Base-by-base conservation (phyloP, 352 stramenopile genomes). In the Aphanomyces euteiches region DNA sequence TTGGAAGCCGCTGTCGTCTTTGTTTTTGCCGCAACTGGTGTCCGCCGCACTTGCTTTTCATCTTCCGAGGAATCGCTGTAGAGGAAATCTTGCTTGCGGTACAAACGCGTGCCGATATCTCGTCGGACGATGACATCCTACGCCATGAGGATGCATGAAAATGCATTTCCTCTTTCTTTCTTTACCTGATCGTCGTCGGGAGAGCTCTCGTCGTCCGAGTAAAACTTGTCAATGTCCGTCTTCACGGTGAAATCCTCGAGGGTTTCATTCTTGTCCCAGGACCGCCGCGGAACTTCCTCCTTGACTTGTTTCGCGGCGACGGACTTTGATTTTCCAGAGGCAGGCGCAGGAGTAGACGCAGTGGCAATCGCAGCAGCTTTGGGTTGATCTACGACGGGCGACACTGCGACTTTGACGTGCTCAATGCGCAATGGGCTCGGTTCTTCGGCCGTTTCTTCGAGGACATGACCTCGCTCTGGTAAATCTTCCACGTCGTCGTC, bases 241-340 rank as follows among this genome's bases (percentile, higher is more conserved):
- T 72, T 75, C 2, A 90, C 85, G 47, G 89, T 79, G 56, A 93
- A 94, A 66, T 94, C 87, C 40, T 92, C 85, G n/a, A 93, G 66
- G 40, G 79, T 78, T 45, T 73, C 61, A 5, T 41, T 59, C 45
- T 67, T 75, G 54, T 40, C 47, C 56, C 36, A 72, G n/a, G 56
- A 66, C 17, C 40, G 65, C 1, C 48, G 45, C 65, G 41, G 36
- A 17, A 47, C 36, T 40, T 48, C 6, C 12, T 66, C 40, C 15
- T 67, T 66, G 7, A 43, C 41, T 66, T 68, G 4, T 36, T 28
- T 69, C 7, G 47, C 17, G 63, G 69, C 12, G 43, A 74, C 21
- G 53, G 47, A 50, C 1, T 8, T 43, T 37, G 37, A 12, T 8
- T 43, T 58, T 47, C 21, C 41, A 15, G 19, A 36, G 36, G 15